These are phyloP conservation scores for Phytophthora multivora DNA, from an alignment of 352 stramenopile genomes.

Conservation along the genomic window DNA sequence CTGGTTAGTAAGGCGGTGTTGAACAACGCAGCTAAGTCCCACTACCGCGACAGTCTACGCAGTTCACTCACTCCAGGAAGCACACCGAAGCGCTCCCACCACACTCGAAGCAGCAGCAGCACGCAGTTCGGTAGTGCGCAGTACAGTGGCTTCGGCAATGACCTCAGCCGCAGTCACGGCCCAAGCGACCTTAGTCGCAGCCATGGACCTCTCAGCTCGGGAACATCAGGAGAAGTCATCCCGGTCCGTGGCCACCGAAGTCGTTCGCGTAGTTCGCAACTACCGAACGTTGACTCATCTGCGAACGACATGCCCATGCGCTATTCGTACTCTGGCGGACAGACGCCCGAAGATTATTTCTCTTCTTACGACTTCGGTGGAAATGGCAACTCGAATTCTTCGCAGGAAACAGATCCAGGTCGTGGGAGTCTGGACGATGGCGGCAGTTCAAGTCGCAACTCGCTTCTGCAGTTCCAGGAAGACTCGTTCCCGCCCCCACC, in stretches of 20 bases:
- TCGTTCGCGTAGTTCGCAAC: slow-evolving; percentile 56
- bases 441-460: slow-evolving; percentile 28
- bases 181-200: slow-evolving; percentile 33
- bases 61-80: slow-evolving; percentile 57
- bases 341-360: slow-evolving; percentile 64
- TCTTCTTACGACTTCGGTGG: slow-evolving; percentile 45
- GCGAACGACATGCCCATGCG: slow-evolving; percentile 49
- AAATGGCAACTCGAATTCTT: slow-evolving; percentile 53
- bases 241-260: slow-evolving; percentile 55
- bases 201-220: slow-evolving; percentile 31
- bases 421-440: slow-evolving; percentile 27
- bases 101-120: slow-evolving; percentile 37
- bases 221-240: slow-evolving; percentile 29
- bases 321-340: slow-evolving; percentile 67
- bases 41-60: slow-evolving; percentile 75
- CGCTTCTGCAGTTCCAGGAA: slow-evolving; percentile 58
- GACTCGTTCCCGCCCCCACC: slow-evolving; percentile 79
- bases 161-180: slow-evolving; percentile 35
- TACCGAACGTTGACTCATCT: slow-evolving; percentile 41
- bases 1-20: slow-evolving; percentile 81
- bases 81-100: slow-evolving; percentile 52
- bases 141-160: slow-evolving; percentile 37
- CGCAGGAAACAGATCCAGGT: slow-evolving; percentile 50
- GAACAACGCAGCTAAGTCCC: slow-evolving; percentile 74
- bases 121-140: slow-evolving; percentile 31